Evolutionary conservation across 2,329 filamentous ascomycete species (phyloP).

Genomic region (Fusarium sp.): DNA sequence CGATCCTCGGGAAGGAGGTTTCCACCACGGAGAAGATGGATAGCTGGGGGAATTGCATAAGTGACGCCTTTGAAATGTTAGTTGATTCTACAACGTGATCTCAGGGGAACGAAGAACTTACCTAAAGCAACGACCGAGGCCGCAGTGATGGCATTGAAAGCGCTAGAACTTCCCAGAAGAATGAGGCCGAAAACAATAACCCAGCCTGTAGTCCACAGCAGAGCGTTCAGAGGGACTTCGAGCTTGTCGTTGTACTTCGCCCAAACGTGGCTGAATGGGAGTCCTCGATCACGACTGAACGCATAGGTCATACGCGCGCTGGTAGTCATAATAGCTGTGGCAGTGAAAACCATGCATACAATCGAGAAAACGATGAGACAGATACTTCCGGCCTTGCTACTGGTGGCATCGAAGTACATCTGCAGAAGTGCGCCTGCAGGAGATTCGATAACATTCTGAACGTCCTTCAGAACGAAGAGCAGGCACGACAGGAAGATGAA

Average conservation of each 20-base stretch:
- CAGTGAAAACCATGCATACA: slow-evolving; percentile 74
- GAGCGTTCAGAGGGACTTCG: slow-evolving; percentile 74
- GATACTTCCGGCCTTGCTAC: slow-evolving; percentile 70
- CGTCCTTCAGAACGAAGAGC: slow-evolving; percentile 72
- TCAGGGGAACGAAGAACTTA: no score
- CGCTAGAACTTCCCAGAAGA: slow-evolving; percentile 74
- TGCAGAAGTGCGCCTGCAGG: slow-evolving; percentile 70
- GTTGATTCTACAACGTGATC: no score
- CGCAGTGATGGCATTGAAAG: slow-evolving; percentile 79
- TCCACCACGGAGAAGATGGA: slow-evolving; percentile 76
- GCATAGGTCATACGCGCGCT: slow-evolving; percentile 76
- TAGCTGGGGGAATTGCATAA: slow-evolving; percentile 79
- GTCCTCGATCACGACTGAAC: slow-evolving; percentile 73
- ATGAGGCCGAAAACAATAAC: slow-evolving; percentile 78
- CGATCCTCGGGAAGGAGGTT: slow-evolving; percentile 70
- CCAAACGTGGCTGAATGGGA: slow-evolving; percentile 73
- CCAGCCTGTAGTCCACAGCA: slow-evolving; percentile 70
- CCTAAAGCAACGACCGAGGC: slow-evolving; percentile 79
- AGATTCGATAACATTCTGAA: slow-evolving; percentile 68
- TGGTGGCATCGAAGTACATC: slow-evolving; percentile 74
- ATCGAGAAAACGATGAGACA: slow-evolving; percentile 76
- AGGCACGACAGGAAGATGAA: slow-evolving; percentile 71
- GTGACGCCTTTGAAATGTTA: slow-evolving; percentile 60
- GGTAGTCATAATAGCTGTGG: slow-evolving; percentile 74
- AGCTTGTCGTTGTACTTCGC: slow-evolving; percentile 71